Evolutionary conservation across 345 rosid genomes (phyloP), one percentile per base, ranked within the genome.

Genomic region (Citrus sp.): DNA sequence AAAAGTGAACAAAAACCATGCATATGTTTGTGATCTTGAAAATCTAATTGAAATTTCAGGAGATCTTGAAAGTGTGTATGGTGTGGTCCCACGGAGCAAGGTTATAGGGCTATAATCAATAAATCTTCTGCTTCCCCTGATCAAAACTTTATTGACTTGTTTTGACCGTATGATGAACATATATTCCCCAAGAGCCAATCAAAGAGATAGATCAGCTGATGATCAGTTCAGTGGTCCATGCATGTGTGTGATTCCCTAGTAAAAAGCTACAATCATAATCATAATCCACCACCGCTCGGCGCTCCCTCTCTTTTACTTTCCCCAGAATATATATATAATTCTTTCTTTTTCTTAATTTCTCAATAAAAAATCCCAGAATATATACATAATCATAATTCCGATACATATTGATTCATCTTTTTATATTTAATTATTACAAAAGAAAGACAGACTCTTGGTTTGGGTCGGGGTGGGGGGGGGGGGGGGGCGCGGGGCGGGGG

Each of bases 171-270:
- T 32, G 68, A 42, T 30, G 27, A 72, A 68, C 22, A 27, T 74
- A 79, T 82, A 84, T 86, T 82, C 85, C 56, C 80, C 38, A 61
- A 1, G 70, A 28, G 12, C 88, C 87, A 82, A 84, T 87, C 60
- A 78, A 51, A 63, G 35, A 67, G 28, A 72, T 13, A 46, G 65
- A 58, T n/a, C 60, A 25, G 22, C 59, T 49, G 8, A 65, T 46
- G 51, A 46, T 46, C 51, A 46, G 51, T 46, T 46, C 67, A 0
- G 84, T 73, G 87, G 81, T 77, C 85, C 85, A 77, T 54, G 22
- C 58, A 18, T 1, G 0, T 18, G 58, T 46, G 51, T 46, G 51
- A 85, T 87, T 87, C 88, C 86, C 82, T 28, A 79, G 77, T 24
- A 46, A 46, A 46, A 46, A 67, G 79, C 83, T 78, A 79, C 75